These are phyloP conservation scores for Citrus maxima DNA, from an alignment of 345 rosid genomes.

Conservation along the genomic window DNA sequence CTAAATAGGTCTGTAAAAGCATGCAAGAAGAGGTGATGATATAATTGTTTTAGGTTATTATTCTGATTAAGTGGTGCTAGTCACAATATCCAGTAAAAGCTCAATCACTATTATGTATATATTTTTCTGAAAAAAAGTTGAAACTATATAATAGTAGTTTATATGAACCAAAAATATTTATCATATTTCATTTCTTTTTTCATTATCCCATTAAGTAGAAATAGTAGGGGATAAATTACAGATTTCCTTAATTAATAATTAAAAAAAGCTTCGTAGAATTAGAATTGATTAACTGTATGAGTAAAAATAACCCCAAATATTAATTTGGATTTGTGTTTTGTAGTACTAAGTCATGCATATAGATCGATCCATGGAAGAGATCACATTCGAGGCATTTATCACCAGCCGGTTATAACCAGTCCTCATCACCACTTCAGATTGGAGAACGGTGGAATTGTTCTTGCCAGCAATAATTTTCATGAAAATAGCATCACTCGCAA, in stretches of 20 bases:
- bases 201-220: not conserved
- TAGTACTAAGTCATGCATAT: constrained; percentile 30
- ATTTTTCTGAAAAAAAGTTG: too few species aligned
- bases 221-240: not conserved
- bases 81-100: too few species aligned
- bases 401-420: constrained; percentile 1
- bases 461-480: constrained; percentile 18
- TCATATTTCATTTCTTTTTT: too few species aligned
- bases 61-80: too few species aligned
- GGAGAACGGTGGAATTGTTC: constrained; percentile 41
- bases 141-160: too few species aligned
- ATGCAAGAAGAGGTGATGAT: too few species aligned
- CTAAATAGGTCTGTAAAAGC: not conserved
- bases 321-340: not conserved
- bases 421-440: constrained; percentile 37
- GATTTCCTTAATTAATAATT: not conserved
- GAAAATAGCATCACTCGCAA: constrained; percentile 7
- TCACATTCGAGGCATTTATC: constrained; percentile 10
- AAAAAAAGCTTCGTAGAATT: not conserved
- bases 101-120: too few species aligned
- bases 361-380: constrained; percentile 28
- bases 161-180: too few species aligned
- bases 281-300: too few species aligned
- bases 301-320: too few species aligned
- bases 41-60: too few species aligned